Evolutionary conservation across 2,329 filamentous ascomycete genomes (phyloP), one percentile per base, ranked within the genome.

Genomic region (Aureobasidium zeae): DNA sequence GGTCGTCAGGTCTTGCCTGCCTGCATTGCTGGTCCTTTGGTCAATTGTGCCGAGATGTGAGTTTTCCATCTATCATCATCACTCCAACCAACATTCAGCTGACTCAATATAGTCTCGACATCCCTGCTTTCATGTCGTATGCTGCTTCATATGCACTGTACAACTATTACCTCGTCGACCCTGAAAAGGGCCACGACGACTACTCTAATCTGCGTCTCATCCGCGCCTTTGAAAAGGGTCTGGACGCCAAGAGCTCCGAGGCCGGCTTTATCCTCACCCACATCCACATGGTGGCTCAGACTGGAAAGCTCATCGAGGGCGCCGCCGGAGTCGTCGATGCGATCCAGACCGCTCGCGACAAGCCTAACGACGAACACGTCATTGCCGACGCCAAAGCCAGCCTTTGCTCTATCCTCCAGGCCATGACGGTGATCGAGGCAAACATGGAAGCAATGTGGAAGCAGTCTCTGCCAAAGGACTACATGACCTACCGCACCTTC

Each of bases 181-280:
- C 69, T n/a, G 59, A 65, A 8, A 64, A 69, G 46, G 74, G 74
- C 16, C 61, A 73, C 12, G 63, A 67, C 11, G 46, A 53, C 12
- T 79, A 80, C 52, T 62, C 68, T 28, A 79, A 79, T 67, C 71
- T 95, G 17, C 82, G 86, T 9, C 77, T 95, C 22, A 81, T 95
- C 57, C 84, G 89, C 25, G 89, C 86, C 17, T 96, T 95, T 55
- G 88, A 95, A 65, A 77, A 82, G 55, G 89, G 89, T 11, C 77
- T 94, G 7, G 84, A 95, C 60, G 84, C 84, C 0, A 74, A 73
- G 22, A 93, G 86, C 3, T 94, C 87, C 6, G 89, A 95, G 63
- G 89, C 89, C 1, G 89, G 89, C 37, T 95, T 96, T 60, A 86
- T 95, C n/a, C 75, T 95, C 10, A 88, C 91, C 4, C 89, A 95